Percentiles rank a stretch among this genome's conserved stretches.
Evolutionary conservation across 2,329 filamentous ascomycete species (phyloP).

Genomic region (Fusarium brachygibbosum): DNA sequence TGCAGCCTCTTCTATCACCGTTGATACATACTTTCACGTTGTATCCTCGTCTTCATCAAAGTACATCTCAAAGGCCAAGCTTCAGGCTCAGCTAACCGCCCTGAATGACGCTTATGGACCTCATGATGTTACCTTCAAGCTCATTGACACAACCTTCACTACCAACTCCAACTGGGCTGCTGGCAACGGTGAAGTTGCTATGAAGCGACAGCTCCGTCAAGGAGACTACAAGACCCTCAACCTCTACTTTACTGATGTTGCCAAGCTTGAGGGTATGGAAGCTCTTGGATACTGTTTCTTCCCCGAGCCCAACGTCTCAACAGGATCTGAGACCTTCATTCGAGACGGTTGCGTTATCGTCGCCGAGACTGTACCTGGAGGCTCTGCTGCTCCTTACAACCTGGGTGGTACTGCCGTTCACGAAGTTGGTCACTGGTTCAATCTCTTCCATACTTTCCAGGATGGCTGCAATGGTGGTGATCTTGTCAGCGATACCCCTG

Average conservation of each 20-base stretch:
- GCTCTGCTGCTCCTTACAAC: conserved; percentile 52
- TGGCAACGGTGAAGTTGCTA: conserved; percentile 56
- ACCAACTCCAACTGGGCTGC: conserved; percentile 62
- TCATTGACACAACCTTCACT: conserved; percentile 60
- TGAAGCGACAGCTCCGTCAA: conserved; percentile 62
- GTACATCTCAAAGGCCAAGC: conserved; percentile 37
- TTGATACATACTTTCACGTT: conserved; percentile 48
- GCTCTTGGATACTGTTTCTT: conserved; percentile 62
- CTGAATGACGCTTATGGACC: conserved; percentile 61
- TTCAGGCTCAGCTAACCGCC: conserved; percentile 57
- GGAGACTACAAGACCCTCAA: conserved; percentile 59
- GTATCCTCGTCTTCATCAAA: conserved; percentile 42
- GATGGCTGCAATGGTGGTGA: conserved; percentile 56
- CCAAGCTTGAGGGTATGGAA: conserved; percentile 28
- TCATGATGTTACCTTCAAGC: conserved; percentile 60
- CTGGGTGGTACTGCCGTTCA: conserved; percentile 50
- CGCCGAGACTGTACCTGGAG: conserved; percentile 56
- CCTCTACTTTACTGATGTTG: conserved; percentile 51
- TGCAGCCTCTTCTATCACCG: conserved; percentile 20
- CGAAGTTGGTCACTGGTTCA: conserved; percentile 60
- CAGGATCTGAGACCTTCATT: conserved; percentile 48
- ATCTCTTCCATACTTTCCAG: conserved; percentile 59
- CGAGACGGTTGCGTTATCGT: conserved; percentile 58
- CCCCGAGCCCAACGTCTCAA: conserved; percentile 49
- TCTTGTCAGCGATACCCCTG: conserved; percentile 58